Evolutionary conservation across 352 stramenopile genomes (phyloP).

Genomic region (Pythium oligandrum): DNA sequence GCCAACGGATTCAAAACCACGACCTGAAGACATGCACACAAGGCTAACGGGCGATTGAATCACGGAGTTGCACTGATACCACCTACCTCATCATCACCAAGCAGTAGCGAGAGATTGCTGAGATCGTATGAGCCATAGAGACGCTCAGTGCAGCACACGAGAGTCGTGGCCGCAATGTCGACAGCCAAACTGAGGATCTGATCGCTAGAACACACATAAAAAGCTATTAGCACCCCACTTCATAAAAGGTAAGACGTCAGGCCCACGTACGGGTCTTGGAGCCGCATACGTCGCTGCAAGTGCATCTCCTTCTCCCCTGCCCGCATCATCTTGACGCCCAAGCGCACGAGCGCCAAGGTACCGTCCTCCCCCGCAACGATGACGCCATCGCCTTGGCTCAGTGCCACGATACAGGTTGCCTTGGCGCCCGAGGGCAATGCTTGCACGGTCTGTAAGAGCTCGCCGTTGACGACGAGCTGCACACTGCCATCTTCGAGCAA

Average conservation of each 20-base stretch:
- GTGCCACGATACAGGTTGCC: constrained; percentile 19
- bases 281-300: constrained; percentile 51
- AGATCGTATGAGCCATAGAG: constrained; percentile 67
- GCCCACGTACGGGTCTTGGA: constrained; percentile 34
- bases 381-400: constrained; percentile 60
- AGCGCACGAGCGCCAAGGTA: constrained; percentile 50
- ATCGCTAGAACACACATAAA: constrained; percentile 22
- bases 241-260: background rate
- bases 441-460: constrained; percentile 64
- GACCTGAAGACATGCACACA: constrained; percentile 11
- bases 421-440: background rate
- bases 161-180: constrained; percentile 38
- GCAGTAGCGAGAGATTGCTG: constrained; percentile 61
- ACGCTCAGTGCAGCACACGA: constrained; percentile 59
- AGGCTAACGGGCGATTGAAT: no score
- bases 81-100: constrained; percentile 54
- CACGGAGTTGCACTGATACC: background rate
- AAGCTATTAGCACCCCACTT: background rate
- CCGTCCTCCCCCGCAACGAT: constrained; percentile 56
- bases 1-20: constrained; percentile 36
- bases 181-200: constrained; percentile 37
- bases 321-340: constrained; percentile 49
- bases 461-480: constrained; percentile 69
- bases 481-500: constrained; percentile 70
- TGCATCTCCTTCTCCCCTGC: constrained; percentile 64